Evolutionary conservation across 768 basidiomycete genomes (phyloP), one percentile per base, ranked within the genome.

Genomic region (Termitomyces sp.): DNA sequence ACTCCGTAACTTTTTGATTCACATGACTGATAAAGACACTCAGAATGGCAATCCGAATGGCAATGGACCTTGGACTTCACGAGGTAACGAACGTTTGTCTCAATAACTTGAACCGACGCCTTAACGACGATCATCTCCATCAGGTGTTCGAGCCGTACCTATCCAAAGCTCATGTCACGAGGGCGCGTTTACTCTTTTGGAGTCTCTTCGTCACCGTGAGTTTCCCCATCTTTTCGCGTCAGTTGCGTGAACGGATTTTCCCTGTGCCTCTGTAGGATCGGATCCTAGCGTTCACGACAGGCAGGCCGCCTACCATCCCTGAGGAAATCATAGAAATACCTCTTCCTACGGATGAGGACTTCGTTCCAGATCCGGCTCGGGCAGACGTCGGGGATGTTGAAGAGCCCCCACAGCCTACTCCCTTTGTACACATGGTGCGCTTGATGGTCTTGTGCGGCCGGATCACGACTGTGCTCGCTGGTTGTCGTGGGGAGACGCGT

Each of bases 1-100:
- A 47, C 16, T 40, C 53, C 37, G 21, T 42, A 11, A 51, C 2
- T 48, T 45, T 21, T 35, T 19, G n/a, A n/a, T 43, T 34, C 27
- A 52, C 44, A 56, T 49, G 29, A 40, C 54, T 55, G 38, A 56
- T 44, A 25, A 27, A 2, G 23, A 0, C 7, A n/a, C 29, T 40
- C 16, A 62, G 60, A 42, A 62, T 62, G 60, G 60, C 60, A n/a
- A 62, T 62, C 23, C 60, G 58, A 40, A 62, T 62, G 60, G 60
- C 60, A 32, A 51, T 62, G 44, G 60, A 62, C 37, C 49, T 62
- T 19, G 60, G 60, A 12, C 48, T 62, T 25, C 58, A 62, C 12
- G 57, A 59, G 56, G 60, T 55, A 31, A 56, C 45, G 45, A 53
- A 58, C 57, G 57, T 47, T 53, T 48, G 57, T 58, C 29, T 47